Base-by-base conservation (phyloP, 306 rosid genomes). In the Pachyrhizus erosus region DNA sequence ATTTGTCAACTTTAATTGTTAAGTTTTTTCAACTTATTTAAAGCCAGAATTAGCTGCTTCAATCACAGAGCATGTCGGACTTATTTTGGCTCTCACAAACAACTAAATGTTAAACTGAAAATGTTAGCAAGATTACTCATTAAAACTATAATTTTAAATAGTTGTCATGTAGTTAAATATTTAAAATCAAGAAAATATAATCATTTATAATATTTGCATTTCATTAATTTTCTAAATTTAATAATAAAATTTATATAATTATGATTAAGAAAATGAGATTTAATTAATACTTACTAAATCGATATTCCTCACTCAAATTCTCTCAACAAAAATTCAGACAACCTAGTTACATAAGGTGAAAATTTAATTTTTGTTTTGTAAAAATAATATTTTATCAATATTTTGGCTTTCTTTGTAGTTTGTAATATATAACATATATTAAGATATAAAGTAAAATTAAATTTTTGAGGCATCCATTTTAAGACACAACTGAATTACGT, bases 21-120 rank as follows among this genome's bases (percentile, higher is more conserved):
- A 48, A 27, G 17, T 27, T 48, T 1, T 72, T 72, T 49, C 77
- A 26, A 72, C 77, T 72, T n/a, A 9, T 49, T 71, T 48, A n/a
- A 51, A n/a, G 42, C 64, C 18, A 29, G n/a, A 73, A 51, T 49
- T 51, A 20, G 46, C n/a, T 54, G 51, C 18, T 81, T 62, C 43
- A 73, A 73, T n/a, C 17, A 49, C 1, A 48, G 27, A 69, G 34
- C 64, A 17, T 29, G 77, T 18, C 58, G 6, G 39, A 42, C 60
- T 26, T 68, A 11, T 68, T 68, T 55, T 43, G 37, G 67, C 33
- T 20, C 72, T 60, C 29, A 12, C 48, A 37, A 29, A 70, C 29
- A 46, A 46, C 15, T 70, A 80, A 27, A 42, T 69, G n/a, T 40
- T 79, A 45, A 13, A 45, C 23, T 23, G 10, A 20, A 12, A 21